Base-by-base conservation (phyloP, 495 filamentous ascomycete species). In the Penicillium crystallinum region DNA sequence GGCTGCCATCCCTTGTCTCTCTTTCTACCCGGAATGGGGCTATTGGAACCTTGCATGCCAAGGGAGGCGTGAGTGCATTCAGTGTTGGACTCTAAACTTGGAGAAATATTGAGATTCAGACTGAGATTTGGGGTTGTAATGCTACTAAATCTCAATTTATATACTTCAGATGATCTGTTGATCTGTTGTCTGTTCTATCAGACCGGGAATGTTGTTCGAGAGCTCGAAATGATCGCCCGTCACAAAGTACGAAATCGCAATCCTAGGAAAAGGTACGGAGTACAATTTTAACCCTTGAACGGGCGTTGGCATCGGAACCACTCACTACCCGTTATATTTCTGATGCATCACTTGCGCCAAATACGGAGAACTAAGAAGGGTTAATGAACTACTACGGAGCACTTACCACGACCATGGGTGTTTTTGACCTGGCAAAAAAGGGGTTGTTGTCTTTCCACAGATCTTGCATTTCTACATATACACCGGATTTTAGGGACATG, bases 1-100 rank as follows among this genome's bases (percentile, higher is more conserved):
- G 11, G 19, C 18, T 34, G 25, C 12, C 38, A 57, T 60, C 60
- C 60, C 60, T 63, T 60, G 60, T 45, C 41, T 44, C 21, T 27
- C 23, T 23, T 34, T 36, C n/a, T 43, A 18, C 50, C 34, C 11
- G 39, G 43, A 46, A 60, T 59, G 60, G 52, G 52, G 51, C 56
- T 55, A 59, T 51, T 57, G 60, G 51, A 47, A 46, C 60, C 60
- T 60, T 63, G 60, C 60, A 63, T 63, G 57, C 56, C 59, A 57
- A 56, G 49, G 59, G 57, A n/a, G 40, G 30, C 38, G 27, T 2
- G 46, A 12, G 19, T 9, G 17, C 12, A 31, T 34, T 27, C 25
- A 14, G 27, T 4, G 11, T 47, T 18, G 30, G 31, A 0, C 15
- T 38, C 25, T 29, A 4, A 23, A 15, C 7, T 6, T 25, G 19